Base-by-base conservation (phyloP, 345 rosid species). In the Camelina neglecta region DNA sequence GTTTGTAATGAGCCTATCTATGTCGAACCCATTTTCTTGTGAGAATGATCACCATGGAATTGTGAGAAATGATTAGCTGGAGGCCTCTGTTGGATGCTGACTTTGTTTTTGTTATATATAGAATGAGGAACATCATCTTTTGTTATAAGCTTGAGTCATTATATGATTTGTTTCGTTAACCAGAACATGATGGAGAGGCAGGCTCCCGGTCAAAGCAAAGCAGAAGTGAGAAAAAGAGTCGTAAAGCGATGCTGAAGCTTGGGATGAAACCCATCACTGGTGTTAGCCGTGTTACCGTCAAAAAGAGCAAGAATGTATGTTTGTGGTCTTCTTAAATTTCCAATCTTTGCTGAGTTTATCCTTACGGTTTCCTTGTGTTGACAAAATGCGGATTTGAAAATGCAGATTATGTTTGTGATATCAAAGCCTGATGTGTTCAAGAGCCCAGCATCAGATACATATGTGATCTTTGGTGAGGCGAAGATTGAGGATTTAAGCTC, bases 401-500 rank as follows among this genome's bases (percentile, higher is more conserved):
- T 67, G 65, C 84, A 92, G 96, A 86, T 90, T 62, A 62, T 92
- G 78, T 92, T 92, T 59, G 91, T 92, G 55, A 88, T 92, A 73
- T 89, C 96, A 11, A 92, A 88, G 81, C 96, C 93, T 12, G 97
- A 92, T 79, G 96, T 92, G 55, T 92, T 88, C 86, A 90, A 92
- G 85, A 92, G 96, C 73, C 93, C 97, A 50, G 80, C 90, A 49
- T 90, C 97, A 7, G 93, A 92, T 65, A 92, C 96, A 0, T 92
- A 90, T 29, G 89, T 90, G 42, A 75, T 90, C 47, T 92, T 92
- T 55, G 97, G 97, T 1, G 97, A 92, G 80, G 96, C 97, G 0
- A 92, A 92, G 92, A 90, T 92, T 2, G 97, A 92, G 80, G 97
- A 92, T 70, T 71, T 92, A 74, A 92, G 96, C 83, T 87, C 97